Percentiles rank a stretch among this genome's conserved stretches.
phyloP scores from a whole-genome alignment of 805 yeast species.

The Wickerhamomyces canadensis region DNA sequence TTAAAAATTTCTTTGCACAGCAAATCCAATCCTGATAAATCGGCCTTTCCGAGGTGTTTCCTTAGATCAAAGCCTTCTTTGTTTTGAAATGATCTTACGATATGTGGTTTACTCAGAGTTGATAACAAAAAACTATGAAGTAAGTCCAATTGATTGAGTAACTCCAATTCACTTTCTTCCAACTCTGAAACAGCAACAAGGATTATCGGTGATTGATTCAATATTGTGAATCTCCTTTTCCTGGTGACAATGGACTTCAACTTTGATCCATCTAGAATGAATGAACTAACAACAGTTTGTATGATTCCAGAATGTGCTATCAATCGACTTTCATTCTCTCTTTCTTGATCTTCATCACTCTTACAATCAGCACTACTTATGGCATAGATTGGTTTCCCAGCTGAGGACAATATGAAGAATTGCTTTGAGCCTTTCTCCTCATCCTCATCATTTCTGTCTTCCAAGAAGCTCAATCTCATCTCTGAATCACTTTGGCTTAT shows the following conservation, averaged over 20 bases:
- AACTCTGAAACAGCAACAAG: constrained; percentile 62
- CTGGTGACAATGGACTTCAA: constrained; percentile 49
- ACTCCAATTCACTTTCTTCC: constrained; percentile 45
- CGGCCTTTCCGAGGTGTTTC: constrained; percentile 68
- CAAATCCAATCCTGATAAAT: constrained; percentile 62
- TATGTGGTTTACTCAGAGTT: constrained; percentile 75
- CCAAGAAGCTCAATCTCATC: constrained; percentile 8
- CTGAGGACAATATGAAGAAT: constrained; percentile 70
- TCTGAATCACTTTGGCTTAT: constrained; percentile 19
- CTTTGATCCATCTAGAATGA: constrained; percentile 37
- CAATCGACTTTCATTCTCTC: constrained; percentile 43
- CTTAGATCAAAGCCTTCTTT: constrained; percentile 81
- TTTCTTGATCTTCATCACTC: constrained; percentile 36
- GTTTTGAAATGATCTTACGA: constrained; percentile 58
- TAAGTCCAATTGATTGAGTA: constrained; percentile 61
- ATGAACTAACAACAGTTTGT: constrained; percentile 72
- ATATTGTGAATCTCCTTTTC: constrained; percentile 48
- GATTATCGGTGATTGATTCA: constrained; percentile 63
- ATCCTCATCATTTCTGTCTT: constrained; percentile 10
- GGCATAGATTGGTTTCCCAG: constrained; percentile 87
- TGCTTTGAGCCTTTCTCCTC: constrained; percentile 41
- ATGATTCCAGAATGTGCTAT: constrained; percentile 74
- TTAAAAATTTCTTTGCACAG: constrained; percentile 48
- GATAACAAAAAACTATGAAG: constrained; percentile 76
- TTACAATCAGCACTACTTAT: constrained; percentile 44